Conservation (phyloP, 164 flowering plant species). For the Kingdonia uniflora region DNA sequence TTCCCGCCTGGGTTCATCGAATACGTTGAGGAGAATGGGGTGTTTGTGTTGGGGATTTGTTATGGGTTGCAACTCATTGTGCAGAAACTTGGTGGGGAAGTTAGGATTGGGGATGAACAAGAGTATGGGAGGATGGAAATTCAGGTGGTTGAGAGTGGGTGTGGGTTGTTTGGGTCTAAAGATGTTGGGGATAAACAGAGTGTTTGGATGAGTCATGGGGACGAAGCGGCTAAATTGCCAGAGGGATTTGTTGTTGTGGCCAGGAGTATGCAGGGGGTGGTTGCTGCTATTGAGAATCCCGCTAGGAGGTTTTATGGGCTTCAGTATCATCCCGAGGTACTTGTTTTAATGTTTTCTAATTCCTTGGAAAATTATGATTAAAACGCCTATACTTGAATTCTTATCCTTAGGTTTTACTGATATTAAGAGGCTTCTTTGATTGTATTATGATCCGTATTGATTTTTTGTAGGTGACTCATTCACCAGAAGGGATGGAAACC, state of each 20-base stretch:
- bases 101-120: slow-evolving; percentile 56
- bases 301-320: slow-evolving; percentile 68
- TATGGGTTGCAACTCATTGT: slow-evolving; percentile 87
- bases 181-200: slow-evolving; percentile 47
- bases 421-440: not conserved
- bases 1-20: slow-evolving; percentile 70
- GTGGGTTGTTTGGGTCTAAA: slow-evolving; percentile 43
- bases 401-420: not conserved
- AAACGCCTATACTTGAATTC: too few species aligned
- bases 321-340: slow-evolving; percentile 95
- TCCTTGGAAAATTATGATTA: too few species aligned
- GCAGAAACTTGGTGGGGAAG: slow-evolving; percentile 82
- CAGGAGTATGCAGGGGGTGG: slow-evolving; percentile 56
- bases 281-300: slow-evolving; percentile 67
- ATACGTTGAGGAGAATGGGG: slow-evolving; percentile 48
- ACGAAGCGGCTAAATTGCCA: slow-evolving; percentile 65
- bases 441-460: not conserved
- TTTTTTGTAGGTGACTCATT: slow-evolving; percentile 71
- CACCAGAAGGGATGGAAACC: slow-evolving; percentile 88
- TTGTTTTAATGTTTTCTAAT: not conserved
- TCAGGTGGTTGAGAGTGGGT: slow-evolving; percentile 26
- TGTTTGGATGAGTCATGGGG: slow-evolving; percentile 99
- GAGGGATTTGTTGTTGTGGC: slow-evolving; percentile 72
- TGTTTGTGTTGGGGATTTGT: slow-evolving; percentile 75
- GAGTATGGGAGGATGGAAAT: slow-evolving; percentile 98